phyloP scores from a whole-genome alignment of 768 basidiomycete genomes.

The Asterophora parasitica region DNA sequence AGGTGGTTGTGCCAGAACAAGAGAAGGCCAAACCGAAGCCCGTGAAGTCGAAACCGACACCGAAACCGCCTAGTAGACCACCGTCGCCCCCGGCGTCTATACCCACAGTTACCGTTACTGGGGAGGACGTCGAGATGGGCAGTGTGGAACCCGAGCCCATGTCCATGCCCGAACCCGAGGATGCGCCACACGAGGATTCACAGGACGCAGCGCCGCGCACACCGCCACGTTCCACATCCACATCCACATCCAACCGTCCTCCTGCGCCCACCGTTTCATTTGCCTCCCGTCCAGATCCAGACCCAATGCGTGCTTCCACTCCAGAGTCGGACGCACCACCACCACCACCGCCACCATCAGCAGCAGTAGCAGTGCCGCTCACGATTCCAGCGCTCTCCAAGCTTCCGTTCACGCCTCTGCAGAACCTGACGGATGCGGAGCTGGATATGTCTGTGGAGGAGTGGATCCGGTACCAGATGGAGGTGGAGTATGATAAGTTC shows the following conservation, averaged over 20 bases:
- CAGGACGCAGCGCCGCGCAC: conserved; percentile 4
- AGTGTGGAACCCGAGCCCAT: conserved; percentile 12
- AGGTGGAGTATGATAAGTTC: conserved; percentile 56
- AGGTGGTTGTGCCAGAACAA: not conserved
- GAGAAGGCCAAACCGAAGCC: not conserved
- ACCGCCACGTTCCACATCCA: conserved; percentile 12
- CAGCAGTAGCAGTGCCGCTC: not conserved
- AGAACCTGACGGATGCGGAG: conserved; percentile 57
- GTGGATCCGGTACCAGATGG: conserved; percentile 76
- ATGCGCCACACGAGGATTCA: no score
- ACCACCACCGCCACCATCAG: no score
- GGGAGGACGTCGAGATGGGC: conserved; percentile 27
- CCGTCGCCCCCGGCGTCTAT: conserved; percentile 1
- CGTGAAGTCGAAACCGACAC: not conserved
- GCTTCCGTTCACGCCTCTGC: conserved; percentile 39
- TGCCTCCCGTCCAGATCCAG: no score
- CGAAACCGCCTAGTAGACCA: not conserved
- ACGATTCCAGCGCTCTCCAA: conserved; percentile 38
- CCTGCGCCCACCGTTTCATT: no score
- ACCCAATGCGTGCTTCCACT: not conserved
- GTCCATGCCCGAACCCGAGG: no score
- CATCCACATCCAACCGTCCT: no score
- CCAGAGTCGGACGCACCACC: not conserved
- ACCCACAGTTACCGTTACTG: not conserved
- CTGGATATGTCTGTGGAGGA: conserved; percentile 79